Evolutionary conservation across 1,284 basidiomycete species (phyloP).

Genomic region (Gymnopus androsaceus): DNA sequence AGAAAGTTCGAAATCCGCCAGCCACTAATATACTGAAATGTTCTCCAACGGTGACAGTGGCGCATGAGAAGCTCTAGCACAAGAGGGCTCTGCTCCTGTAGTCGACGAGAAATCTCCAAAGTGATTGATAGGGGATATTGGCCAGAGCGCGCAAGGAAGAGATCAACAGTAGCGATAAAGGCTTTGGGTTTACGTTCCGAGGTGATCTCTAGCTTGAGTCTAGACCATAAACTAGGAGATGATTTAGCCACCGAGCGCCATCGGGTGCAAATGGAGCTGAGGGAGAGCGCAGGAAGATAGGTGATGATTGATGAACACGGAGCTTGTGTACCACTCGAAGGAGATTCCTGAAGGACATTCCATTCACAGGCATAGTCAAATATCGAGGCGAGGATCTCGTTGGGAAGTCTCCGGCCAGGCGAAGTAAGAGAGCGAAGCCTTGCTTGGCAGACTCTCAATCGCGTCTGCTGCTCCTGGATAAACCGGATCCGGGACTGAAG

Average conservation of each 20-base stretch:
- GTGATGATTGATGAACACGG: neutral
- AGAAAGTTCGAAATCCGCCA: neutral
- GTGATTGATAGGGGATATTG: no score
- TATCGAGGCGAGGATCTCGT: neutral
- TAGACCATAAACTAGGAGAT: neutral
- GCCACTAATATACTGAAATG: neutral
- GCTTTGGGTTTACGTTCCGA: no score
- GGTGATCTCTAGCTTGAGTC: neutral
- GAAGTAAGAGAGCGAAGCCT: neutral
- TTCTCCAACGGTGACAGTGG: neutral
- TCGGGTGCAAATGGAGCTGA: neutral
- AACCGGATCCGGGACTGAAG: neutral
- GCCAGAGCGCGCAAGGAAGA: no score
- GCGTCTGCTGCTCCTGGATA: neutral
- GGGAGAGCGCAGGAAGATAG: neutral
- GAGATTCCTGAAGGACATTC: neutral
- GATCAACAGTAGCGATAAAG: no score
- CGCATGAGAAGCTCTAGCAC: neutral
- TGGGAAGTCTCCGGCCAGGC: neutral
- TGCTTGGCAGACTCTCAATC: neutral
- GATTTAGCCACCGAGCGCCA: neutral
- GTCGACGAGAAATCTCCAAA: no score
- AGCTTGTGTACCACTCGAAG: neutral
- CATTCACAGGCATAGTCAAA: neutral
- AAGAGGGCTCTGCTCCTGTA: no score